phyloP scores from a whole-genome alignment of 768 basidiomycete species.

The Fomitopsis pulvina region DNA sequence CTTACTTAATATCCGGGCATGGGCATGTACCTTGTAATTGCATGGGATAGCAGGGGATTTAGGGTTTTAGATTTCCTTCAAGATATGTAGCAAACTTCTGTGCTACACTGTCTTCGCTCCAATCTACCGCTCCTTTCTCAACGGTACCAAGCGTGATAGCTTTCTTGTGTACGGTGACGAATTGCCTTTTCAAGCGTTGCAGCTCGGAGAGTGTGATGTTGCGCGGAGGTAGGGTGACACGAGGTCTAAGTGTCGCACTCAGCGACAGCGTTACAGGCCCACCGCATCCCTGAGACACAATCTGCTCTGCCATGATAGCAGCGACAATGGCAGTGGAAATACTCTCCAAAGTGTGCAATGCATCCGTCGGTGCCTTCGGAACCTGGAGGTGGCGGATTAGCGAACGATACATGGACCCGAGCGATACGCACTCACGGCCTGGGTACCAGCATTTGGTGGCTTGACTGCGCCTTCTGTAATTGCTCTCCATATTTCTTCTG shows the following conservation, averaged over 20 bases:
- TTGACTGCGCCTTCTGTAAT: conserved; percentile 75
- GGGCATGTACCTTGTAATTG: not conserved
- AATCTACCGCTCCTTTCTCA: conserved; percentile 71
- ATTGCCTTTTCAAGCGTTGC: conserved; percentile 87
- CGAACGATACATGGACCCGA: not conserved
- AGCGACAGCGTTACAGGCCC: conserved; percentile 44
- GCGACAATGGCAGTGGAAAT: conserved; percentile 66
- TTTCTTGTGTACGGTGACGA: conserved; percentile 84
- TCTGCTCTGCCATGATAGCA: conserved; percentile 62
- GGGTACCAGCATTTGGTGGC: conserved; percentile 82
- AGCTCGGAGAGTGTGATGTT: conserved; percentile 79
- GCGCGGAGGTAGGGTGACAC: conserved; percentile 60
- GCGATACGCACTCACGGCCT: conserved; percentile 45
- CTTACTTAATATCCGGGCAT: no score
- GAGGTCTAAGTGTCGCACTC: conserved; percentile 34
- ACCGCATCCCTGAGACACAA: conserved; percentile 44
- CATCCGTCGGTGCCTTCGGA: conserved; percentile 80
- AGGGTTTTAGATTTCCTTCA: conserved; percentile 57
- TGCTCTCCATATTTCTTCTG: conserved; percentile 72
- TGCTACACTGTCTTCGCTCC: conserved; percentile 68
- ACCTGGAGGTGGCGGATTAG: conserved; percentile 36
- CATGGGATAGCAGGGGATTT: not conserved
- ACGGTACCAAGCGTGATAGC: conserved; percentile 79
- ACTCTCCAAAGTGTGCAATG: conserved; percentile 78
- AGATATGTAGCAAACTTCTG: conserved; percentile 65